Conservation (phyloP, 108 stramenopile genomes). For the Skeletonema marinoi region DNA sequence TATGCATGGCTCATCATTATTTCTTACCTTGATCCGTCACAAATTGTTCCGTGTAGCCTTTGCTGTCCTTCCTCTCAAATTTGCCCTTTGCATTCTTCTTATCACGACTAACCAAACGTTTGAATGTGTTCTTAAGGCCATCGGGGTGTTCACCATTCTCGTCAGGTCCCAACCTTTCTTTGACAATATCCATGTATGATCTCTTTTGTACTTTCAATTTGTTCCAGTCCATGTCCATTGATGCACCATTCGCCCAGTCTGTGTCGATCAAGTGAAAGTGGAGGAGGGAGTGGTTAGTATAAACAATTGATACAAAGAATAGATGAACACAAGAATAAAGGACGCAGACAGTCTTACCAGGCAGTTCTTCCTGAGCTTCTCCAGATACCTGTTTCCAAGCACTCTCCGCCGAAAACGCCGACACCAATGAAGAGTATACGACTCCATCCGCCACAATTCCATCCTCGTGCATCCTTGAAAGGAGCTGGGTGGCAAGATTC, state of each 20-base stretch:
- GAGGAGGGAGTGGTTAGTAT: not conserved
- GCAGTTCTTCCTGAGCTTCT: conserved; percentile 63
- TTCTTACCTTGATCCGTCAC: conserved; percentile 62
- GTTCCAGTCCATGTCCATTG: conserved; percentile 89
- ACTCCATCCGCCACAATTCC: conserved; percentile 11
- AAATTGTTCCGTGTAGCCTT: conserved; percentile 67
- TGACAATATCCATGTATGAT: conserved; percentile 64
- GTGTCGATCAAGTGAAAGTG: conserved; percentile 1
- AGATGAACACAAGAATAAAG: not conserved
- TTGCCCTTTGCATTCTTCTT: not conserved
- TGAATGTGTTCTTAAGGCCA: conserved; percentile 45
- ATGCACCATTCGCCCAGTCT: conserved; percentile 87
- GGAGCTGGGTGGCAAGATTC: conserved; percentile 68
- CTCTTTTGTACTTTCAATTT: conserved; percentile 65
- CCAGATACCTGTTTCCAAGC: conserved; percentile 49
- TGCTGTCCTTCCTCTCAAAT: conserved; percentile 39
- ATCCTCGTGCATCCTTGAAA: conserved; percentile 79
- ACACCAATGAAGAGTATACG: not conserved
- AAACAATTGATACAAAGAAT: not conserved
- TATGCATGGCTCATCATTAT: conserved; percentile 14
- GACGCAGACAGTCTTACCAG: conserved; percentile 44
- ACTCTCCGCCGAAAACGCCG: not conserved
- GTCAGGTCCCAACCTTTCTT: conserved; percentile 53
- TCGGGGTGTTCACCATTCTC: conserved; percentile 54
- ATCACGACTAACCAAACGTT: conserved; percentile 33